Conservation (phyloP, 1,139 yeast genomes). For the Candida sanyaensis region DNA sequence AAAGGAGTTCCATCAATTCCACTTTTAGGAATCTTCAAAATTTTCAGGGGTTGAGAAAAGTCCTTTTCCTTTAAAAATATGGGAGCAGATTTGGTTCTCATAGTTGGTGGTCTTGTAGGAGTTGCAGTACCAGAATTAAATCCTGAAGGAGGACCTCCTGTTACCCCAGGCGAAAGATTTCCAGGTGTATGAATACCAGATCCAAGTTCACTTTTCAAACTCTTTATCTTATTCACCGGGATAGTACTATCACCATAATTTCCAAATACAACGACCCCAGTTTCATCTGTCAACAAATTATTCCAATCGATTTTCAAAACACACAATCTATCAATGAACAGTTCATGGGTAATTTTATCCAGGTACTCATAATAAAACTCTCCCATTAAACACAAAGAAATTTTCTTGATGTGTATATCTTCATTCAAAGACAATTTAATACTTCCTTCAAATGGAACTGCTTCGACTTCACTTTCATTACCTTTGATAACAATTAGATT, state of each 20-base stretch:
- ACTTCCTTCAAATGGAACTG: conserved; percentile 54
- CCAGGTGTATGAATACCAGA: conserved; percentile 17
- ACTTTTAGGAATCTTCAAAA: conserved; percentile 31
- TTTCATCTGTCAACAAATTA: conserved; percentile 49
- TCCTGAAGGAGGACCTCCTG: conserved; percentile 11
- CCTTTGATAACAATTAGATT: conserved; percentile 58
- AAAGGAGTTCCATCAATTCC: conserved; percentile 52
- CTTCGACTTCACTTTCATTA: conserved; percentile 57
- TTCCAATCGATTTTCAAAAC: conserved; percentile 61
- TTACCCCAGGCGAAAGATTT: conserved; percentile 14
- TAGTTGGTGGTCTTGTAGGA: conserved; percentile 10
- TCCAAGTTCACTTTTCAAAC: conserved; percentile 9
- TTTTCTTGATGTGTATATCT: conserved; percentile 48
- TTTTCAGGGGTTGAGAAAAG: conserved; percentile 8
- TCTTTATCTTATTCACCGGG: conserved; percentile 15
- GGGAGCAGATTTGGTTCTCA: conserved; percentile 12
- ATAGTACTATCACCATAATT: conserved; percentile 39
- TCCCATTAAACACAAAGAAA: conserved; percentile 52
- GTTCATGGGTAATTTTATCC: conserved; percentile 42
- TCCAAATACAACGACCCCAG: conserved; percentile 49
- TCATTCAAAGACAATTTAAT: conserved; percentile 57
- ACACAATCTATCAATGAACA: conserved; percentile 49
- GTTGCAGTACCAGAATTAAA: conserved; percentile 12
- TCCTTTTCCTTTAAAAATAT: conserved; percentile 9
- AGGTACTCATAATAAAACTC: conserved; percentile 56